A percentile compares a stretch with the other conserved stretches of the same genome.
phyloP scores from a whole-genome alignment of 306 rosid genomes.

The Adenanthera pavonina region DNA sequence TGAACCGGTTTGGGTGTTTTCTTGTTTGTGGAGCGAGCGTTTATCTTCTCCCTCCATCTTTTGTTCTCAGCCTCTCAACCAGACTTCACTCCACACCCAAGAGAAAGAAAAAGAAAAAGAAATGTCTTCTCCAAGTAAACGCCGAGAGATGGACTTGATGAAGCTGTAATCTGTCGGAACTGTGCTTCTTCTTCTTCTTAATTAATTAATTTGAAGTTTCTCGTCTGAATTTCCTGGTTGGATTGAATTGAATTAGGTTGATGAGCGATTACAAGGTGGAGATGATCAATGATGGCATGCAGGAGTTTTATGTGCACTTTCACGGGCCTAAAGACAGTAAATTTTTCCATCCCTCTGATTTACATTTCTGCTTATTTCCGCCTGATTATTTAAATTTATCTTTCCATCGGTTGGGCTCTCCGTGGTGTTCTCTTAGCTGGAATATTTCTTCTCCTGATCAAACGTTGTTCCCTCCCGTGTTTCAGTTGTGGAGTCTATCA shows the following conservation, averaged over 20 bases:
- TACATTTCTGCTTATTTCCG: neutral
- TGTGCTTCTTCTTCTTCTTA: neutral
- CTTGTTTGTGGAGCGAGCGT: conserved; percentile 23
- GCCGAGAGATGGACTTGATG: conserved; percentile 93
- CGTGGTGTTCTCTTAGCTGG: neutral
- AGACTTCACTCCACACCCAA: neutral
- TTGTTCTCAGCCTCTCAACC: conserved; percentile 36
- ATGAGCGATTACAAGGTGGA: conserved; percentile 93
- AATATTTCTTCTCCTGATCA: conserved; percentile 15
- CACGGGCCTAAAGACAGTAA: conserved; percentile 87
- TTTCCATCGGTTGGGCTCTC: conserved; percentile 1
- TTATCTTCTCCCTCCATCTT: conserved; percentile 25
- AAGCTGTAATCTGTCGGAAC: conserved; percentile 58
- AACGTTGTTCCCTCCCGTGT: conserved; percentile 16
- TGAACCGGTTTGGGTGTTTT: conserved; percentile 31
- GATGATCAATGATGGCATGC: conserved; percentile 78
- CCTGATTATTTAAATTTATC: neutral
- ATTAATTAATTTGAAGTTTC: neutral
- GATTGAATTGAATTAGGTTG: conserved; percentile 66
- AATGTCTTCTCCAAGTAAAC: conserved; percentile 91
- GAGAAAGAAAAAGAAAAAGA: neutral
- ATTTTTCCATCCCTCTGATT: conserved; percentile 38
- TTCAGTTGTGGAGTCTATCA: conserved; percentile 18
- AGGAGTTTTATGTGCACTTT: conserved; percentile 77
- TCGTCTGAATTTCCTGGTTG: conserved; percentile 33